phyloP scores from a whole-genome alignment of 805 yeast genomes.

The Starmera caribaea region DNA sequence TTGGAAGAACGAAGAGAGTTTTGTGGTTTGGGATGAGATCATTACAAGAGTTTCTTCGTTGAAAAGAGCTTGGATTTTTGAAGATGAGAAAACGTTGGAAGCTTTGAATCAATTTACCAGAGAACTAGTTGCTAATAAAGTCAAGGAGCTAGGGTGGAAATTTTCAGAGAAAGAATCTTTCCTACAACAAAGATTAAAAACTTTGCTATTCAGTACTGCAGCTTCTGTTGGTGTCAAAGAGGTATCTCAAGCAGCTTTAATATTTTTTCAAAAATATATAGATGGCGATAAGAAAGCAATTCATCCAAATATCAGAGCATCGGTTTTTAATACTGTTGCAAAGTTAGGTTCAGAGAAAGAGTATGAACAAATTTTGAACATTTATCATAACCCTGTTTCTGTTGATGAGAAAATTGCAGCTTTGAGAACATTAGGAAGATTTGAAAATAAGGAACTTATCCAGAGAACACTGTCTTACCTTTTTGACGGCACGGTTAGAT shows the following conservation, averaged over 20 bases:
- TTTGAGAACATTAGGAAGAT: conserved; percentile 57
- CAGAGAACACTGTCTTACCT: conserved; percentile 46
- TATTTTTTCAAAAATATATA: conserved; percentile 42
- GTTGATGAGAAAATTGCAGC: conserved; percentile 66
- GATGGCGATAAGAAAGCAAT: conserved; percentile 60
- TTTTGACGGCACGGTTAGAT: conserved; percentile 49
- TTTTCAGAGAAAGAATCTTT: conserved; percentile 47
- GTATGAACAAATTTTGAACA: conserved; percentile 50
- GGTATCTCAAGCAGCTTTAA: conserved; percentile 36
- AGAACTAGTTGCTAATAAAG: conserved; percentile 45
- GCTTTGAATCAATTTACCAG: conserved; percentile 44
- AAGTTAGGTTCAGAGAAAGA: conserved; percentile 50
- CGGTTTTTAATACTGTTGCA: conserved; percentile 61
- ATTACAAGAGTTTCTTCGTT: conserved; percentile 37
- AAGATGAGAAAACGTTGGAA: conserved; percentile 33
- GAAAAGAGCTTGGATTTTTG: conserved; percentile 47
- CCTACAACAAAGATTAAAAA: conserved; percentile 57
- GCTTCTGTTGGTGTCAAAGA: conserved; percentile 38
- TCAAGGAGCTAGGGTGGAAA: conserved; percentile 53
- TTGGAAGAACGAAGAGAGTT: conserved; percentile 51
- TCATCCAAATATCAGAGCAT: conserved; percentile 62
- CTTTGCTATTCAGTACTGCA: conserved; percentile 52
- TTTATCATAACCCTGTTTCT: conserved; percentile 51
- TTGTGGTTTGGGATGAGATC: conserved; percentile 62
- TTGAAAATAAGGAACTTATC: conserved; percentile 40